Base-by-base conservation (phyloP, 192 early-diverging fungal species). In the Diversispora epigaea region DNA sequence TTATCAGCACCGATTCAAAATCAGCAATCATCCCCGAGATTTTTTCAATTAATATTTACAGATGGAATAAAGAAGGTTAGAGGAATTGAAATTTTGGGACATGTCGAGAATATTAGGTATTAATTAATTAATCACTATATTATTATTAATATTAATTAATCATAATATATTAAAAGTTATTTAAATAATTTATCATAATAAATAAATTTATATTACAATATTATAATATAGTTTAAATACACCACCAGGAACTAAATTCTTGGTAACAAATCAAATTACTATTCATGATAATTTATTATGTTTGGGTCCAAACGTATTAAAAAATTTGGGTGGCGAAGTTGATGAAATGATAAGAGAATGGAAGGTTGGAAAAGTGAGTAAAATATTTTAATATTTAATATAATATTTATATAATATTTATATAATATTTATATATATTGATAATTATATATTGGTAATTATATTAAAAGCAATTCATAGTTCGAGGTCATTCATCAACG, bases 301-400 rank as follows among this genome's bases (percentile, higher is more conserved):
- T 8, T 19, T 81, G 19, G 77, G 76, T 0, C 74, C 69, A 41
- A 75, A 71, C 3, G 61, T 81, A 58, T 9, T 81, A 12, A 70
- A 76, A 25, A 54, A 63, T 41, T 32, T 81, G 11, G 80, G 80
- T 15, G 80, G 80, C 12, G 57, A 81, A 25, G 80, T 81, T 5
- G 68, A 72, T 41, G 77, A 78, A 15, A 58, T 81, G 68, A 69
- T 78, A 6, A 68, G 68, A 56, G 80, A 78, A 56, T 81, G 80
- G 77, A 76, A 73, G 69, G 78, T 73, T 15, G 70, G 77, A 54
- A 79, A 77, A 69, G 79, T 77, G 14, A 2, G 49, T 50, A 50
- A 12, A 50, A 8, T 14, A 50, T 50, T 50, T 50, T 12, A 50
- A 50, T 32, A 32, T 32, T 32, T 32, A 32, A 32, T 32, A 32